Evolutionary conservation across 345 rosid genomes (phyloP).

Genomic region (Populus alba): DNA sequence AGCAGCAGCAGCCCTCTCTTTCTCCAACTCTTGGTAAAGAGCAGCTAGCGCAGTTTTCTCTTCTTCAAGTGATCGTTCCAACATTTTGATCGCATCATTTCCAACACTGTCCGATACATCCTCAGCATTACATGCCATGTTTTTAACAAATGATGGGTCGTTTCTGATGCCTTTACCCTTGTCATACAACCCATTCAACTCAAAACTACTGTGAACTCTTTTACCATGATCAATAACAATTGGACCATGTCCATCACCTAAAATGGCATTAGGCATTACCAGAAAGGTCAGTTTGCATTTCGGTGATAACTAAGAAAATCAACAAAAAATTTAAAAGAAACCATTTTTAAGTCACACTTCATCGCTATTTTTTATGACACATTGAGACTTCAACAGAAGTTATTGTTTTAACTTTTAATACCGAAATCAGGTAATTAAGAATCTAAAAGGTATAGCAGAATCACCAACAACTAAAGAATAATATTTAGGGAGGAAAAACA

Average conservation of each 20-base stretch:
- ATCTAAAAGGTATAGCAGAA: background rate
- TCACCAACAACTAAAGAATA: background rate
- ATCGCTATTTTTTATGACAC: background rate
- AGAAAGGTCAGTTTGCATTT: slow-evolving; percentile 19
- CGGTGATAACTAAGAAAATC: background rate
- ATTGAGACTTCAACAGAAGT: background rate
- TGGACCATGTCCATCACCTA: slow-evolving; percentile 32
- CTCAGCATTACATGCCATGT: slow-evolving; percentile 8
- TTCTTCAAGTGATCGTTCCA: slow-evolving; percentile 18
- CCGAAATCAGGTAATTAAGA: background rate
- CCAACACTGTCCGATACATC: slow-evolving; percentile 1
- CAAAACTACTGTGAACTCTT: slow-evolving; percentile 23
- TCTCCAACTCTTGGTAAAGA: slow-evolving; percentile 30
- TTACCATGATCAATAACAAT: slow-evolving; percentile 23
- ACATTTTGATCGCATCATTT: slow-evolving; percentile 7
- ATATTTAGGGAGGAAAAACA: too few relatives aligned
- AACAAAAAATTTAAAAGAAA: background rate
- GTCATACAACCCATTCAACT: slow-evolving; percentile 21
- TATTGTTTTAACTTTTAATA: background rate
- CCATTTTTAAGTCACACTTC: background rate
- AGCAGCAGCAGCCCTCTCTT: slow-evolving; percentile 38
- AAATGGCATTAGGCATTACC: slow-evolving; percentile 14
- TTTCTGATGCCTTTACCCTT: slow-evolving; percentile 18
- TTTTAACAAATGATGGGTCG: slow-evolving; percentile 29
- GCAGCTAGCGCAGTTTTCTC: slow-evolving; percentile 18